phyloP scores from a whole-genome alignment of 345 rosid genomes.

The Eucalyptus polyanthemos region DNA sequence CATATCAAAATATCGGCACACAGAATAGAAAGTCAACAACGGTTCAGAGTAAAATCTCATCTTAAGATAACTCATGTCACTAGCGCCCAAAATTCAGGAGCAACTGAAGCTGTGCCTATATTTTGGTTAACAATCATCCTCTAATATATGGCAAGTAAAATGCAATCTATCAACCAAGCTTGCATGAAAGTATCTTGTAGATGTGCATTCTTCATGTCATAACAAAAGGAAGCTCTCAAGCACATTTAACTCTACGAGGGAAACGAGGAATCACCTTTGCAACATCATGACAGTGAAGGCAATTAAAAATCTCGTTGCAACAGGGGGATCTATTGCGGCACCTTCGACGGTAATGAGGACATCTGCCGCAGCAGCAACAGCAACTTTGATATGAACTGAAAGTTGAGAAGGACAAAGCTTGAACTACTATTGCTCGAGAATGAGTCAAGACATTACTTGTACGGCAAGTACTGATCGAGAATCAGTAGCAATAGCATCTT shows the following conservation, averaged over 20 bases:
- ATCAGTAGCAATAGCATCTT: neutral
- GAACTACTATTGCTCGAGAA: neutral
- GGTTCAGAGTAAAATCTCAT: neutral
- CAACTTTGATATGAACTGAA: neutral
- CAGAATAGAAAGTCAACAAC: neutral
- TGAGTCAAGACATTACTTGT: constrained; percentile 28
- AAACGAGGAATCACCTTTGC: constrained; percentile 14
- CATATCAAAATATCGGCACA: neutral
- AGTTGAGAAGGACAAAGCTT: neutral
- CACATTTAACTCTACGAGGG: neutral
- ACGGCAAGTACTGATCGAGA: constrained; percentile 29
- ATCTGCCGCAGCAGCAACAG: no score
- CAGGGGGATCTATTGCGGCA: no score
- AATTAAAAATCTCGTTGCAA: no score
- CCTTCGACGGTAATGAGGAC: no score
- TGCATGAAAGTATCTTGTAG: no score
- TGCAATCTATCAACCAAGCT: no score
- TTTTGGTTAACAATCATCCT: neutral
- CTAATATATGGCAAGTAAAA: no score
- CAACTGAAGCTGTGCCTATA: neutral
- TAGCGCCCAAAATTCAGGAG: neutral
- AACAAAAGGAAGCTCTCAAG: neutral
- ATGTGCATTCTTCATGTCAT: no score
- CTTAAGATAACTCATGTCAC: neutral
- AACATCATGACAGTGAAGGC: constrained; percentile 76